phyloP scores from a whole-genome alignment of 257 asterid species.

The Paulownia fortunei region DNA sequence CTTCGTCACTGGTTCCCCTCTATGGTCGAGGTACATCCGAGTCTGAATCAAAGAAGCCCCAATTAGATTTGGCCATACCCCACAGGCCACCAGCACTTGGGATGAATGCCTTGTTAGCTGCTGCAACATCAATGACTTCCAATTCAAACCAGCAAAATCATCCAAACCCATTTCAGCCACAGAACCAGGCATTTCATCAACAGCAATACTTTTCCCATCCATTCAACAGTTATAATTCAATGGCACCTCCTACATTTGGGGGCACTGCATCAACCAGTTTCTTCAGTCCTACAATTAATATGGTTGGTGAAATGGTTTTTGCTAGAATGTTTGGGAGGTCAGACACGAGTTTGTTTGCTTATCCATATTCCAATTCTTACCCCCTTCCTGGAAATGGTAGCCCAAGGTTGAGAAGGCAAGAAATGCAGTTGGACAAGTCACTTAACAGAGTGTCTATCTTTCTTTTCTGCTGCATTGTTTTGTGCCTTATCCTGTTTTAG shows the following conservation, averaged over 20 bases:
- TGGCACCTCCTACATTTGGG: constrained; percentile 43
- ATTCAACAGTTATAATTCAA: constrained; percentile 41
- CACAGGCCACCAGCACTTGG: constrained; percentile 63
- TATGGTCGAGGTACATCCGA: constrained; percentile 66
- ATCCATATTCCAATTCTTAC: constrained; percentile 48
- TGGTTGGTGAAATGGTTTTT: constrained; percentile 75
- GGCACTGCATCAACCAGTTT: constrained; percentile 41
- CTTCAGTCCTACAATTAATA: constrained; percentile 59
- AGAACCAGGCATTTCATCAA: constrained; percentile 34
- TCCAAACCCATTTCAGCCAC: constrained; percentile 33
- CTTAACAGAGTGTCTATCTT: constrained; percentile 66
- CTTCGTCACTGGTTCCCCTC: constrained; percentile 68
- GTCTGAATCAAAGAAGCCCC: constrained; percentile 50
- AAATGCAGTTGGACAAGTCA: constrained; percentile 64
- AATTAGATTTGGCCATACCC: constrained; percentile 51
- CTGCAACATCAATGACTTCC: constrained; percentile 35
- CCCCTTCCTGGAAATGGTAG: constrained; percentile 39
- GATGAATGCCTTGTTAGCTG: constrained; percentile 27
- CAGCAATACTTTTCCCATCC: constrained; percentile 48
- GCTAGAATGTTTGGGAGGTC: constrained; percentile 61
- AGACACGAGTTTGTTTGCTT: constrained; percentile 49
- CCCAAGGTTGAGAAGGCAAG: constrained; percentile 73
- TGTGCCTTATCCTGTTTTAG: constrained; percentile 76
- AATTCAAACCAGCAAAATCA: constrained; percentile 40
- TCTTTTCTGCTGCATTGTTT: constrained; percentile 60